Percentiles rank a stretch among this genome's conserved stretches.
phyloP scores from a whole-genome alignment of 805 yeast species.

The Hanseniaspora osmophila region DNA sequence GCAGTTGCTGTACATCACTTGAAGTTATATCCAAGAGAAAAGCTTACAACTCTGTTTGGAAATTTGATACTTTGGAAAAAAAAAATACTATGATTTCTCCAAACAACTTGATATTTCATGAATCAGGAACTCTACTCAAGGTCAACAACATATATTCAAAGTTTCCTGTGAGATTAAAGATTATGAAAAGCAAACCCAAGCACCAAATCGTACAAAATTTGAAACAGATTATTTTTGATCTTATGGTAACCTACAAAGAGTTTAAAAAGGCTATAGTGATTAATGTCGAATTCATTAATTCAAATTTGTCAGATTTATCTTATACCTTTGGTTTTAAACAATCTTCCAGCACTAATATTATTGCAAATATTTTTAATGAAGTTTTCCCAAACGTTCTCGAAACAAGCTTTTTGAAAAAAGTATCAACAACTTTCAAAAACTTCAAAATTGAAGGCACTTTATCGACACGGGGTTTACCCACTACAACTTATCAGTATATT shows the following conservation, averaged over 20 bases:
- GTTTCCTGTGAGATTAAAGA: conserved; percentile 16
- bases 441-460: conserved; percentile 26
- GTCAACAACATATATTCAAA: conserved; percentile 14
- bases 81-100: conserved; percentile 2
- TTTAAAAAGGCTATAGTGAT: conserved; percentile 9
- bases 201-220: conserved; percentile 7
- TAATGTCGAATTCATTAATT: conserved; percentile 4
- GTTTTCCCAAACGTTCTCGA: conserved; percentile 2
- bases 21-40: conserved; percentile 32
- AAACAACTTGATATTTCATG: no score
- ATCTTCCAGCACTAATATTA: neutral
- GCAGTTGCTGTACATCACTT: conserved; percentile 30
- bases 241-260: conserved; percentile 6
- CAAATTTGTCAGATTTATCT: neutral
- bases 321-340: neutral
- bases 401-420: conserved; percentile 2
- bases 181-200: conserved; percentile 7
- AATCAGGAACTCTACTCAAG: neutral
- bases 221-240: conserved; percentile 12
- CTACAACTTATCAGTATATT: conserved; percentile 30
- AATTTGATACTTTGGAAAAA: conserved; percentile 4
- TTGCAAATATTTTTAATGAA: neutral
- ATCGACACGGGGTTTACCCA: conserved; percentile 23
- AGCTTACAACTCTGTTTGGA: conserved; percentile 20
- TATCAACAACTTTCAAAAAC: conserved; percentile 6